A percentile compares a stretch with the other conserved stretches of the same genome.
phyloP scores from a whole-genome alignment of 139 green algal species.

The Bryopsis sp. region DNA sequence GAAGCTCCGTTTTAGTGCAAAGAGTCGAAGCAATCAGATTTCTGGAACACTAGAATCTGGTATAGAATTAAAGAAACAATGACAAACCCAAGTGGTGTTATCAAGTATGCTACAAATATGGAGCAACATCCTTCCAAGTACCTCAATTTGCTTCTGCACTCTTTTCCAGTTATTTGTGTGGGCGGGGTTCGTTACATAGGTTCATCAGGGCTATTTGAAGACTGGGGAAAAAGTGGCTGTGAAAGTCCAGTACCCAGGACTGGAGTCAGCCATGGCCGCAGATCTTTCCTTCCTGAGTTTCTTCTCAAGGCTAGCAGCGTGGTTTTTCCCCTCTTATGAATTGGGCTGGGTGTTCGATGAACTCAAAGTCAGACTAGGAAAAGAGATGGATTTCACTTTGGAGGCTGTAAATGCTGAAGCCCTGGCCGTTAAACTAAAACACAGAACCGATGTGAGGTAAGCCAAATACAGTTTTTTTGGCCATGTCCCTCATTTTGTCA shows the following conservation, averaged over 20 bases:
- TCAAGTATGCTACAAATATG: too few species aligned
- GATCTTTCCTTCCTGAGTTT: conserved; percentile 4
- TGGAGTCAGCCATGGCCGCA: not conserved
- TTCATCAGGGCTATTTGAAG: not conserved
- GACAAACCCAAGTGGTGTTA: too few species aligned
- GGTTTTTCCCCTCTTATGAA: not conserved
- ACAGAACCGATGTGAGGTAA: conserved; percentile 2
- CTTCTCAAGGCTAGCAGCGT: not conserved
- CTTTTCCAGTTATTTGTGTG: too few species aligned
- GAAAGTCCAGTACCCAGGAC: conserved; percentile 9
- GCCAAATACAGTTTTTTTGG: not conserved
- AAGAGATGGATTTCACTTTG: conserved; percentile 13
- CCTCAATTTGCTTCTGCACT: too few species aligned
- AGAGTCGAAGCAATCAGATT: too few species aligned
- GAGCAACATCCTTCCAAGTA: too few species aligned
- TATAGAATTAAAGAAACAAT: too few species aligned
- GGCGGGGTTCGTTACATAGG: too few species aligned
- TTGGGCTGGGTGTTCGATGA: not conserved
- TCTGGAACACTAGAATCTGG: too few species aligned
- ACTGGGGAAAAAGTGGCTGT: conserved; percentile 10
- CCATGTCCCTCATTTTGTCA: not conserved
- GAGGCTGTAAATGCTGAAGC: conserved; percentile 3
- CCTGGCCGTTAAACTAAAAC: not conserved
- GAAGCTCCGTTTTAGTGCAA: not conserved
- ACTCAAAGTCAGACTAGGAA: not conserved